phyloP scores from a whole-genome alignment of 2,329 filamentous ascomycete genomes.

The Diaporthe longicolla region DNA sequence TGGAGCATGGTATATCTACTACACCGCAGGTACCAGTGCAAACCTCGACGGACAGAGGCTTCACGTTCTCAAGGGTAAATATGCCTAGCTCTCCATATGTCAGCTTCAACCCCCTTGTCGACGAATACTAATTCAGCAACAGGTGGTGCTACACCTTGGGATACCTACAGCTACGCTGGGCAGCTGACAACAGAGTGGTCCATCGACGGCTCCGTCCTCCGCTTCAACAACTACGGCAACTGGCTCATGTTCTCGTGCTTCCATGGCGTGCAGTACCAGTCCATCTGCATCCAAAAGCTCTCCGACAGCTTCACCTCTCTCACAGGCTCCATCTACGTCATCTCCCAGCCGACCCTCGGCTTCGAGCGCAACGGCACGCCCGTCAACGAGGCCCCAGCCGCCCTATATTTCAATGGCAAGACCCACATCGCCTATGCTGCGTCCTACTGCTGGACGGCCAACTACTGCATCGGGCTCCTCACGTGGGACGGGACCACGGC shows the following conservation, averaged over 20 bases:
- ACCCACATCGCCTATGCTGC: constrained; percentile 69
- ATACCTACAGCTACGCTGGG: constrained; percentile 63
- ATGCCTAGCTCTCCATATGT: too few species aligned
- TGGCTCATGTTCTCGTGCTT: constrained; percentile 71
- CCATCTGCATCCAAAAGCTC: constrained; percentile 57
- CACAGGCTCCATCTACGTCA: constrained; percentile 59
- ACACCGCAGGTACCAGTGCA: constrained; percentile 62
- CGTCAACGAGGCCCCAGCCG: constrained; percentile 69
- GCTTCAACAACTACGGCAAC: constrained; percentile 60
- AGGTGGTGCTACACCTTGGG: constrained; percentile 67
- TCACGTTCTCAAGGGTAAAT: constrained; percentile 65
- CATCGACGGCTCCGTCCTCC: constrained; percentile 68
- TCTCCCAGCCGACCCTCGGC: constrained; percentile 63
- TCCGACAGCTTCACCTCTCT: constrained; percentile 57
- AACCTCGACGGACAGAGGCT: constrained; percentile 65
- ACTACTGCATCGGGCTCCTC: constrained; percentile 67
- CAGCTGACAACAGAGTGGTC: constrained; percentile 64
- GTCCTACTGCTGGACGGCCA: constrained; percentile 69
- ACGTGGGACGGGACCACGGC: constrained; percentile 66
- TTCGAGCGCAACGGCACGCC: constrained; percentile 66
- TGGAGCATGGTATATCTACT: constrained; percentile 69
- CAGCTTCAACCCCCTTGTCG: background rate
- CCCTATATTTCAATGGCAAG: constrained; percentile 66
- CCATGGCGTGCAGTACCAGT: constrained; percentile 55
- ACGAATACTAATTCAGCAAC: background rate